Evolutionary conservation across 805 yeast genomes (phyloP).

Genomic region (Saturnispora hagleri): DNA sequence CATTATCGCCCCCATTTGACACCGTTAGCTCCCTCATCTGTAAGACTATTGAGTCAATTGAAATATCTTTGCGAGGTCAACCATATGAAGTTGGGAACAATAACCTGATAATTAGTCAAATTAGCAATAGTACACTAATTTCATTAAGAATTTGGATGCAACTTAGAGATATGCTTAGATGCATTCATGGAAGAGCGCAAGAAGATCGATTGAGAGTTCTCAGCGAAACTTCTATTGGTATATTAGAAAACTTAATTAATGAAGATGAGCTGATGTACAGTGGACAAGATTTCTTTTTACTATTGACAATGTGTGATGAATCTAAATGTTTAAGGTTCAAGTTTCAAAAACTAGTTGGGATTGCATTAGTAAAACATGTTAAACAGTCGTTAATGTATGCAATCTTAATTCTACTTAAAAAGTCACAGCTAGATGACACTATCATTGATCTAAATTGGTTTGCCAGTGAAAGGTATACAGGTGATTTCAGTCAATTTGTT

Average conservation of each 20-base stretch:
- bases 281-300: conserved; percentile 44
- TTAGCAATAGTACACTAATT: conserved; percentile 53
- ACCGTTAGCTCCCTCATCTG: conserved; percentile 30
- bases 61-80: conserved; percentile 53
- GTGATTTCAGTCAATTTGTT: conserved; percentile 12
- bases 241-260: conserved; percentile 48
- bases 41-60: conserved; percentile 54
- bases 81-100: conserved; percentile 18
- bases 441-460: not conserved
- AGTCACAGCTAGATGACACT: not conserved
- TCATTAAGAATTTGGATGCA: conserved; percentile 42
- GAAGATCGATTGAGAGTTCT: conserved; percentile 19
- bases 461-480: conserved; percentile 1
- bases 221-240: conserved; percentile 24
- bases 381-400: conserved; percentile 34
- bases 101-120: conserved; percentile 42
- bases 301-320: conserved; percentile 42
- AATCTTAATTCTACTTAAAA: conserved; percentile 13
- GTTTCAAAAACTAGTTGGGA: conserved; percentile 38
- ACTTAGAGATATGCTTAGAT: conserved; percentile 25
- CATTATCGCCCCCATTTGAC: conserved; percentile 25
- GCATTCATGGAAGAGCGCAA: conserved; percentile 16
- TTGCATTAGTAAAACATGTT: conserved; percentile 45
- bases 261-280: conserved; percentile 28
- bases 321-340: conserved; percentile 34